These are phyloP conservation scores for Coix lacrymajobi DNA, from an alignment of 176 grass and related monocot species.

Conservation along the genomic window DNA sequence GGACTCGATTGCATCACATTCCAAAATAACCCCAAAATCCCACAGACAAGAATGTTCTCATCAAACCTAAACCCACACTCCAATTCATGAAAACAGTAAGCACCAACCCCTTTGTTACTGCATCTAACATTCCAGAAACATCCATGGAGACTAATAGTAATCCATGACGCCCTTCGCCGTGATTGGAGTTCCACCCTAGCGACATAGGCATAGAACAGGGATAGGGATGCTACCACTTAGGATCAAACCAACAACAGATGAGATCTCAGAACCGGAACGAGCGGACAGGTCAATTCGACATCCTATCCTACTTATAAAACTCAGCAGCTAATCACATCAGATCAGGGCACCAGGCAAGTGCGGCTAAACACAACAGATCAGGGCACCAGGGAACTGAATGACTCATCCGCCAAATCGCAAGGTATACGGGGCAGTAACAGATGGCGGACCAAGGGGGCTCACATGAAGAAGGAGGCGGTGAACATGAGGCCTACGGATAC, in stretches of 20 bases:
- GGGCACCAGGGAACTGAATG: not conserved
- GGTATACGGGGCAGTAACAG: not conserved
- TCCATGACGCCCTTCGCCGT: not conserved
- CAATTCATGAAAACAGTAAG: not conserved
- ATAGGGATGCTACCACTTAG: not conserved
- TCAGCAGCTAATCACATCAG: not conserved
- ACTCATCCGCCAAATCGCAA: not conserved
- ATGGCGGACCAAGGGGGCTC: not conserved
- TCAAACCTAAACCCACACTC: not conserved
- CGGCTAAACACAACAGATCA: not conserved
- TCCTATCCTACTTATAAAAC: not conserved
- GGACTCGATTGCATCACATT: not conserved
- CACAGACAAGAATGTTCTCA: not conserved
- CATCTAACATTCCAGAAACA: not conserved
- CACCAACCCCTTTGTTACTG: not conserved
- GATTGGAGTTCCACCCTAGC: not conserved
- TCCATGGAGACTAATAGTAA: not conserved
- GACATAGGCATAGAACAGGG: not conserved
- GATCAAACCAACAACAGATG: not conserved
- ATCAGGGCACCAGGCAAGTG: not conserved
- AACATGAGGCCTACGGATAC: constrained; percentile 66
- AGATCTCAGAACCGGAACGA: not conserved
- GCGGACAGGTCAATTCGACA: not conserved
- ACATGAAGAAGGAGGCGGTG: constrained; percentile 97
- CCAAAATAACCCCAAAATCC: not conserved